Percentiles rank a stretch among this genome's conserved stretches.
Conservation (phyloP, 441 rosid species). For the Geranium incanum region DNA sequence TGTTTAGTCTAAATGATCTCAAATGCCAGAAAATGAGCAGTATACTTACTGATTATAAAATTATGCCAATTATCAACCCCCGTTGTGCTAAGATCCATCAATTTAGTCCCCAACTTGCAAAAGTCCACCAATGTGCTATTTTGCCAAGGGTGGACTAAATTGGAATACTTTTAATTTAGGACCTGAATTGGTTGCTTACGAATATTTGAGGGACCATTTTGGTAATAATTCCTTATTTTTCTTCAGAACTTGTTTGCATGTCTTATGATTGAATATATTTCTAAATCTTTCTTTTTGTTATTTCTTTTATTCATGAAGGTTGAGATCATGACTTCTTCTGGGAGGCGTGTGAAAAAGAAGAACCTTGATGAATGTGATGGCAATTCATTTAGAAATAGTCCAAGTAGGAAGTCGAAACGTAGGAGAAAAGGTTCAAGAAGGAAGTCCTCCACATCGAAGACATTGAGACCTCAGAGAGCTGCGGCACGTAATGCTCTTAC, state of each 20-base stretch:
- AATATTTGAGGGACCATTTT: background rate
- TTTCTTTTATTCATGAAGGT: conserved; percentile 26
- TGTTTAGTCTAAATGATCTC: background rate
- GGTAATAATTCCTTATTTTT: conserved; percentile 2
- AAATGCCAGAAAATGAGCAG: background rate
- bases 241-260: no score
- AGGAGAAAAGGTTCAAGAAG: conserved; percentile 47
- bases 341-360: conserved; percentile 86
- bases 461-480: conserved; percentile 81
- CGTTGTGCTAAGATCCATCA: no score
- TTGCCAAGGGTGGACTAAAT: background rate
- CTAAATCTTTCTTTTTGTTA: background rate
- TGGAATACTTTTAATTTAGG: no score
- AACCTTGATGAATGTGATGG: conserved; percentile 65
- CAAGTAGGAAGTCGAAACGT: conserved; percentile 43
- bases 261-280: background rate
- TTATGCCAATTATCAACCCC: no score
- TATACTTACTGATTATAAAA: no score
- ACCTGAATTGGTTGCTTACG: background rate
- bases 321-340: conserved; percentile 86
- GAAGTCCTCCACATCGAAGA: conserved; percentile 60
- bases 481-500: conserved; percentile 93
- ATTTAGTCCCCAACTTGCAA: background rate
- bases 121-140: background rate
- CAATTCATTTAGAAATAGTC: conserved; percentile 38